Base-by-base conservation (phyloP, 129 eudicot species). In the Flaveria trinervia region DNA sequence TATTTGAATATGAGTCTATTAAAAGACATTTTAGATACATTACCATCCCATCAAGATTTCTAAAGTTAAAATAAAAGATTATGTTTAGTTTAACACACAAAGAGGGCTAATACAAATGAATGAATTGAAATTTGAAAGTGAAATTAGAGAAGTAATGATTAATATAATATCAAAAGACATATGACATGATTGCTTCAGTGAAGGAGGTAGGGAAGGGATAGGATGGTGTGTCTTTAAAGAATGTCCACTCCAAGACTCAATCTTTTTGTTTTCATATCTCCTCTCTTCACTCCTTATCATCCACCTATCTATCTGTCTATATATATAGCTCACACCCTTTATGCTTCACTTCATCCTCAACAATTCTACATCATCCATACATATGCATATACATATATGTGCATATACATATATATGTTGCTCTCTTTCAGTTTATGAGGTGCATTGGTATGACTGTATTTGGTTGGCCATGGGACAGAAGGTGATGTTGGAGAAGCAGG, bases 401-500 rank as follows among this genome's bases (percentile, higher is more conserved):
- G 22, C 22, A 20, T 28, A 48, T n/a, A 1, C 15, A 26, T 9
- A 48, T 33, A 36, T 6, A 33, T 4, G n/a, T 36, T 20, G 43
- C 28, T 73, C 25, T 17, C 7, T 1, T 57, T 18, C 22, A 20
- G 22, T 20, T 20, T 20, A 20, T 20, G 22, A 43, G 13, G n/a
- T 60, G 43, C 44, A 57, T 57, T 73, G 78, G 56, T 18, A 57
- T 56, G 55, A 14, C 2, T 61, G 10, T 12, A 15, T 28, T 0
- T 62, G 68, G 74, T 50, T 28, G 65, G 46, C 26, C 7, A 60
- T 50, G 87, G 84, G 89, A 54, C 85, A 72, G 89, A 70, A 79
- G 75, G 88, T 65, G 89, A 39, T 60, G 95, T 71, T 89, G 96
- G 96, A 89, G 91, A 87, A 89, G 91, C 91, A 84, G 91, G 91